These are phyloP conservation scores for Rhizopogon vinicolor DNA, from an alignment of 768 basidiomycete genomes.

Conservation along the genomic window DNA sequence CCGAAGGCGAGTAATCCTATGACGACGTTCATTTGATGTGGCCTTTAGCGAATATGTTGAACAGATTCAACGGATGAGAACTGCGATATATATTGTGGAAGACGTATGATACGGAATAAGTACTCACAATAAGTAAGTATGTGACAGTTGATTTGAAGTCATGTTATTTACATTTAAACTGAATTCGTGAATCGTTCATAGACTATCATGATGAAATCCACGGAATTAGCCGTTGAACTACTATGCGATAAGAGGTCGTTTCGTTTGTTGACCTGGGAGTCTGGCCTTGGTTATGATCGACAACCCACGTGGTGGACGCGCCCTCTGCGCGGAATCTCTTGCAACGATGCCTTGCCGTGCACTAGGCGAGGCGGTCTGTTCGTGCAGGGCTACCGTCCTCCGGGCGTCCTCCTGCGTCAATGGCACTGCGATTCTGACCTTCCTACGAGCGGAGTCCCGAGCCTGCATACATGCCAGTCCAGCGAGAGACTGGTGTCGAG, in stretches of 20 bases:
- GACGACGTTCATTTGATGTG: no score
- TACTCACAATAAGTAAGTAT: neutral
- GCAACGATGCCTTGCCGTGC: neutral
- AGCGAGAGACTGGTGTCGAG: constrained; percentile 21
- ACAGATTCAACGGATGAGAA: neutral
- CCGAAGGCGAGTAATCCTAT: no score
- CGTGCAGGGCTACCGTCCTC: neutral
- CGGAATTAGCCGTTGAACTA: neutral
- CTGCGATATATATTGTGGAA: neutral
- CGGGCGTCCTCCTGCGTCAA: constrained; percentile 4
- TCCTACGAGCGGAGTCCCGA: constrained; percentile 7
- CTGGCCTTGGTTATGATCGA: neutral
- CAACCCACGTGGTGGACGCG: neutral
- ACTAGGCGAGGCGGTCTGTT: neutral
- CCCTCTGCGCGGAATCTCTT: neutral
- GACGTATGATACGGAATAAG: neutral
- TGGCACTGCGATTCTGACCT: constrained; percentile 16
- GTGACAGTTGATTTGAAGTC: neutral
- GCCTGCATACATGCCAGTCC: constrained; percentile 11
- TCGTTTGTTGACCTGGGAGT: neutral
- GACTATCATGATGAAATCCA: neutral
- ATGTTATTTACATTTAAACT: neutral
- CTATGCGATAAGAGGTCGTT: neutral
- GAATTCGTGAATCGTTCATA: neutral
- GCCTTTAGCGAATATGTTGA: no score